Evolutionary conservation across 192 early-diverging fungal species (phyloP), one percentile per base, ranked within the genome.

Genomic region (Umbelopsis ramanniana): DNA sequence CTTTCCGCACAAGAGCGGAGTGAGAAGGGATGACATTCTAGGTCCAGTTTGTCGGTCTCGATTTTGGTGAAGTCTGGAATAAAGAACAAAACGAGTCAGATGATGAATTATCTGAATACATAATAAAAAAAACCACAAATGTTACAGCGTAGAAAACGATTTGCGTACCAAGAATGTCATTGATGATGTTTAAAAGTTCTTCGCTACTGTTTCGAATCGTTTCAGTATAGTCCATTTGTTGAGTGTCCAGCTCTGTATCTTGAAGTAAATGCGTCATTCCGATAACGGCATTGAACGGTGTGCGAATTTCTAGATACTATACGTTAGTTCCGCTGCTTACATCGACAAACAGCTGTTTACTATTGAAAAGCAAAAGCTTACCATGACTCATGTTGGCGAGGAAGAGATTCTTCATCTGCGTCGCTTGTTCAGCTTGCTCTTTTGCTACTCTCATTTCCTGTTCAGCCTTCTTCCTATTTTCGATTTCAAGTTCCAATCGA

Each of bases 381-480:
- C 71, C 92, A 74, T 95, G 93, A 29, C 86, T 89, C 89, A 93
- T 92, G 60, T 89, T 93, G 3, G 93, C 91, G 66, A 95, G 80
- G 75, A 95, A 93, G 76, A 74, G 80, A 21, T 76, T 79, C 68
- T 86, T 86, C 21, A 79, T 76, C 22, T 70, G 74, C 21, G 82
- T 79, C 8, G 85, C 85, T 15, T 79, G 72, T 67, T 86, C 85
- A 19, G 85, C 85, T 6, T 74, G 79, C 35, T 86, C 85, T 48
- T 84, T 86, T 26, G 85, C 85, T 26, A 68, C 71, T 54, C 75
- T 72, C 48, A 83, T 70, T 33, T 53, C 69, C 26, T 38, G 46
- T 23, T 66, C 72, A n/a, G 72, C 72, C 7, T 72, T 60, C 29
- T 72, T 45, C 24, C 72, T 55, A 15, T 46, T 52, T 23, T 47